These are phyloP conservation scores for Pyrus communis DNA, from an alignment of 306 rosid genomes.

Conservation along the genomic window DNA sequence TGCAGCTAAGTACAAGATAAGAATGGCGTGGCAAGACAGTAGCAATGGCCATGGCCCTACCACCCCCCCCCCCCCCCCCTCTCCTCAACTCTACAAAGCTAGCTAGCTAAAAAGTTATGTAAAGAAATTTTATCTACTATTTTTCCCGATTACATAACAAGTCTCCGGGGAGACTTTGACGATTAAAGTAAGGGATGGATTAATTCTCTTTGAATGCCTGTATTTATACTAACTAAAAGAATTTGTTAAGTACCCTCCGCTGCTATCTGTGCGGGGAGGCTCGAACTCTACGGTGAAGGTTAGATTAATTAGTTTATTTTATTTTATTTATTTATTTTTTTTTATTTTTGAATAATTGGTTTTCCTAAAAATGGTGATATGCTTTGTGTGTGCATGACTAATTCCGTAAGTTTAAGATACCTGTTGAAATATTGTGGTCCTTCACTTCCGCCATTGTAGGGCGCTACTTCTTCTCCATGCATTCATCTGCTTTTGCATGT, in stretches of 20 bases:
- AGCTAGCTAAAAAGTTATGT: background rate
- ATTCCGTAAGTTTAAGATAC: background rate
- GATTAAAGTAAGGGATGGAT: background rate
- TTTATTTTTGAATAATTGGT: background rate
- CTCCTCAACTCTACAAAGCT: background rate
- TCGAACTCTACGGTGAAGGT: background rate
- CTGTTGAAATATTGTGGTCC: background rate
- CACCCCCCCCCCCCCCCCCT: too few species aligned
- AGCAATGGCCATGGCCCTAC: constrained; percentile 44
- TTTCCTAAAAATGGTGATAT: background rate
- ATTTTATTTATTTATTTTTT: background rate
- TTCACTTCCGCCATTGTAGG: background rate
- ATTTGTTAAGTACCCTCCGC: background rate
- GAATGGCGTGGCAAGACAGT: constrained; percentile 13
- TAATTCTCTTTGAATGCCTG: background rate
- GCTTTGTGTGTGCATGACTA: background rate
- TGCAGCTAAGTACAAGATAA: constrained; percentile 11
- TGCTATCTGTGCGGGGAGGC: background rate
- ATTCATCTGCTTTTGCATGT: background rate
- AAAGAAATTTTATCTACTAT: background rate
- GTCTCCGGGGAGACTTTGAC: background rate
- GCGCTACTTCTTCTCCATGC: background rate
- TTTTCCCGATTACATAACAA: background rate
- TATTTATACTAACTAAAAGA: background rate
- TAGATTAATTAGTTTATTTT: background rate